A percentile compares a stretch with the other conserved stretches of the same genome.
phyloP scores from a whole-genome alignment of 345 rosid species.

The Pistacia vera region DNA sequence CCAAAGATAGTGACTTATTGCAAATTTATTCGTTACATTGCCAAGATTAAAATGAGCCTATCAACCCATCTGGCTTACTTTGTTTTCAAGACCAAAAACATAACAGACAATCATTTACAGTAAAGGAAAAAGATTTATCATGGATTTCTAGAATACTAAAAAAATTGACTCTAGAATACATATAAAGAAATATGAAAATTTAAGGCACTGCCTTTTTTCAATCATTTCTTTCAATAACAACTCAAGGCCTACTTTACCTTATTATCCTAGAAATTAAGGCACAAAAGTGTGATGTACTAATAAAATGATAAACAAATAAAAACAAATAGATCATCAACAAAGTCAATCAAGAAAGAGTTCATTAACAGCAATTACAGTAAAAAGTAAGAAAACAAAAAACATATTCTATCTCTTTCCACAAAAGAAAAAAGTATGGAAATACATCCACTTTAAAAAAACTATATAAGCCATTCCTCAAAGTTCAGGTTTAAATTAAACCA shows the following conservation, averaged over 20 bases:
- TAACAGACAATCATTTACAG: not conserved
- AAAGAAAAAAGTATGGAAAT: not conserved
- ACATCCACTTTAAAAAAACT: not conserved
- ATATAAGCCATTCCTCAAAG: not conserved
- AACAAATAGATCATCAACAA: not conserved
- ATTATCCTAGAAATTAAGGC: not conserved
- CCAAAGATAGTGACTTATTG: not conserved
- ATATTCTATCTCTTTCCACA: not conserved
- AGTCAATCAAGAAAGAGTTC: not conserved
- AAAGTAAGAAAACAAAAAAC: not conserved
- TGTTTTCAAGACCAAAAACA: not conserved
- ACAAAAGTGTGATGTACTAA: not conserved
- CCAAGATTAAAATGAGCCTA: not conserved
- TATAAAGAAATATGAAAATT: not conserved
- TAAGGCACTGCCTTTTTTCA: not conserved
- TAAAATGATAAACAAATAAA: constrained; percentile 8
- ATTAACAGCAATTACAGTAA: not conserved
- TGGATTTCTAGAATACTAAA: not conserved
- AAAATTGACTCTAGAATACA: not conserved
- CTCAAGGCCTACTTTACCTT: not conserved
- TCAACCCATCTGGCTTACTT: not conserved
- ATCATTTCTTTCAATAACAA: not conserved
- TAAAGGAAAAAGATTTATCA: not conserved
- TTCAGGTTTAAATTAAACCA: too few species aligned
- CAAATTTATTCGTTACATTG: not conserved